Percentiles rank a stretch among this genome's conserved stretches.
Conservation (phyloP, 768 basidiomycete species). For the Amanita pallidorosea region DNA sequence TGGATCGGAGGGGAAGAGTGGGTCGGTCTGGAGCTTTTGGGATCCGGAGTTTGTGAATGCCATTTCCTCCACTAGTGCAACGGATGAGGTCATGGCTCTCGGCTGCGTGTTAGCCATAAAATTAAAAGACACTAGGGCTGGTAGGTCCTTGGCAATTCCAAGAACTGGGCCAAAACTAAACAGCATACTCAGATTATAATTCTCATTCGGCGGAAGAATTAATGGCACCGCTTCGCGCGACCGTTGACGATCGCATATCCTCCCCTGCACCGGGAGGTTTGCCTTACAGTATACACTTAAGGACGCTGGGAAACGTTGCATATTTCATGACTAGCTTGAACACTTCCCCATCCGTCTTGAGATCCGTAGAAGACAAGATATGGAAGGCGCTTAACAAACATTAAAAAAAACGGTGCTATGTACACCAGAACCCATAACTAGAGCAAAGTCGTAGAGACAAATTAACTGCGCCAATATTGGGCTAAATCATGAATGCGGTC, state of each 20-base stretch:
- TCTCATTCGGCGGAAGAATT: conserved; percentile 56
- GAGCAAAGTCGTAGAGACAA: not conserved
- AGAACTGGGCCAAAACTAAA: not conserved
- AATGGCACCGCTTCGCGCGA: conserved; percentile 38
- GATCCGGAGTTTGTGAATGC: conserved; percentile 55
- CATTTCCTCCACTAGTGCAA: conserved; percentile 43
- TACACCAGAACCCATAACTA: not conserved
- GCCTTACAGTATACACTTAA: conserved; percentile 52
- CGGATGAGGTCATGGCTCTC: conserved; percentile 76
- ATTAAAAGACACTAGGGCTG: conserved; percentile 43
- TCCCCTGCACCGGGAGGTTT: conserved; percentile 35
- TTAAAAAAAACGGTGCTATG: not conserved
- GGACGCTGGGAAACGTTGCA: conserved; percentile 86
- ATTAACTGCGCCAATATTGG: conserved; percentile 79
- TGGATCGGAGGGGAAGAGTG: conserved; percentile 11
- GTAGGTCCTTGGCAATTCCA: conserved; percentile 24
- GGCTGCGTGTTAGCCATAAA: conserved; percentile 81
- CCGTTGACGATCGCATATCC: conserved; percentile 19
- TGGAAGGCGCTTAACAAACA: conserved; percentile 22
- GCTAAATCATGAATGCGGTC: conserved; percentile 90
- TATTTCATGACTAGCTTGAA: conserved; percentile 90
- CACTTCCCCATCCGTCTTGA: conserved; percentile 41
- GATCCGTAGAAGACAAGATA: conserved; percentile 54
- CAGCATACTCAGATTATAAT: conserved; percentile 31
- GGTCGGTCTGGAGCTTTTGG: conserved; percentile 81